Evolutionary conservation across 1,284 basidiomycete species (phyloP), one percentile per base, ranked within the genome.

Genomic region (Rhodotorula glutinis): DNA sequence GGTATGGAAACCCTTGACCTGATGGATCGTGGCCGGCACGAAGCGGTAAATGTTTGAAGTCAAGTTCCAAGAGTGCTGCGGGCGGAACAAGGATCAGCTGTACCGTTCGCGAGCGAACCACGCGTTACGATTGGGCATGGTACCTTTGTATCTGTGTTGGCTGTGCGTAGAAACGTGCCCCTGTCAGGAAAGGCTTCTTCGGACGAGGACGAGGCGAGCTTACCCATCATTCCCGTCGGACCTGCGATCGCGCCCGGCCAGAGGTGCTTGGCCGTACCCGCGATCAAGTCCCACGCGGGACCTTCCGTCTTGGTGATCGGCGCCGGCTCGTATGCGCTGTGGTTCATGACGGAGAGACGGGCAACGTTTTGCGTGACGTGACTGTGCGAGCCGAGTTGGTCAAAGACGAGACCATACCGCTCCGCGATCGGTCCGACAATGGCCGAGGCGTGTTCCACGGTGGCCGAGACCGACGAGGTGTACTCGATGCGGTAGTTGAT

Each of bases 401-500:
- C 86, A 4, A 85, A 82, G 30, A 76, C 80, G 63, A 85, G 80
- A 0, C 83, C 81, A 51, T 88, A 79, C 66, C 83, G 82, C 62
- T 81, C 73, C 0, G 83, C 84, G 38, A 86, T 77, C 0, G 76
- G 75, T 29, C 76, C 73, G 49, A 86, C 72, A 0, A 85, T 77
- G 7, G 76, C 66, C 2, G 79, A 78, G 65, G 85, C 81, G 54
- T 81, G 82, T 21, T 76, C 73, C 68, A 82, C 76, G 9, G 83
- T 80, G n/a, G 79, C 82, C 2, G 75, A 76, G 13, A 85, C 78
- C 8, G 82, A 83, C 60, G 83, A 83, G 27, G 71, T 58, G 27
- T 82, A 82, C 8, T 83, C 81, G 65, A 87, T 84, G 16, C 86
- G 83, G 72, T 86, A 85, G 72, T 88, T 86, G 60, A 87, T 80